Evolutionary conservation across 148 eudicot species (phyloP), one percentile per base, ranked within the genome.

Genomic region (Chenopodium suecicum): DNA sequence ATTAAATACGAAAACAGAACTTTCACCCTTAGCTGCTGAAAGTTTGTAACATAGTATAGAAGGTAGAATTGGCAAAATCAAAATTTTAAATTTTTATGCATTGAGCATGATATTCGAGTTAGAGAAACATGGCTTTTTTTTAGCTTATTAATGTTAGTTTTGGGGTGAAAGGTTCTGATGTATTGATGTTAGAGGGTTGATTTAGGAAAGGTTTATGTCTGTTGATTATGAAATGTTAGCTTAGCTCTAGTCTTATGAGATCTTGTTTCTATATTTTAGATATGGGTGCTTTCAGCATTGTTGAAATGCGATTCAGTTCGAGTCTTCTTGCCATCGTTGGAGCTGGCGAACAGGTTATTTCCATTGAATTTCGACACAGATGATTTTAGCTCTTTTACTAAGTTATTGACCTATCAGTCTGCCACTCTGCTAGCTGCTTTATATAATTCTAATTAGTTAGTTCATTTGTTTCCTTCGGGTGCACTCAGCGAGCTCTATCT

Each of bases 291-390:
- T 94, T 92, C 82, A 85, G 78, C 70, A 90, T 94, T 52, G 97
- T 92, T 75, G 98, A 96, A 86, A 96, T 96, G 99, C 94, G 94
- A 70, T 96, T 86, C 81, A 89, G 90, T 74, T 84, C 99, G 83
- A 91, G 91, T 83, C 92, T 96, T 78, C 90, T 96, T 68, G 98
- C 95, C 82, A 89, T 96, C 78, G 99, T 96, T 78, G 99, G 99
- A 82, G 99, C 99, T 88, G 99, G 98, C 78, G 94, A 94, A 89
- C 99, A 94, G 97, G 99, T 96, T 64, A 32, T 58, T 79, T 44
- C 50, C 77, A 25, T 63, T n/a, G 67, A 31, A 70, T 34, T 80
- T 70, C 60, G 74, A 84, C 68, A 70, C 48, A 63, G 0, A 66
- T 62, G 29, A 34, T 25, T 44, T 85, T 85, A 70, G 64, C 65